phyloP scores from a whole-genome alignment of 2,329 filamentous ascomycete genomes.

The Aphanocladium album region DNA sequence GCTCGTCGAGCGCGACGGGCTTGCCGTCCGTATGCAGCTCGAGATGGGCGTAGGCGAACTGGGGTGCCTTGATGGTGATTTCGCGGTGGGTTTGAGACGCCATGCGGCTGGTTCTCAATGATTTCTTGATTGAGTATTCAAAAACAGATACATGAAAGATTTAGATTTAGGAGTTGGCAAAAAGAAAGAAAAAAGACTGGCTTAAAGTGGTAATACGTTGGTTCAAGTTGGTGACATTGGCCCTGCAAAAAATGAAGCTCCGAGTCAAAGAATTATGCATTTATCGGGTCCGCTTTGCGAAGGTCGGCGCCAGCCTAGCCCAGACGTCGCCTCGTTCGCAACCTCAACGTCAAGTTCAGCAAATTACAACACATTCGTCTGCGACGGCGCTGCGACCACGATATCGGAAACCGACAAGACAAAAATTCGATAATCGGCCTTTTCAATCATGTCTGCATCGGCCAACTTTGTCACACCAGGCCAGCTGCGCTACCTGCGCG shows the following conservation, averaged over 20 bases:
- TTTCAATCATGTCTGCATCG: constrained; percentile 34
- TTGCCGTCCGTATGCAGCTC: constrained; percentile 33
- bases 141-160: no score
- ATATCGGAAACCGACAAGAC: not conserved
- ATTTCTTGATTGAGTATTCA: no score
- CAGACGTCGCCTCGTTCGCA: not conserved
- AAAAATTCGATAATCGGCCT: no score
- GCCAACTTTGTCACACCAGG: constrained; percentile 64
- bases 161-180: not conserved
- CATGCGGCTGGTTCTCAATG: not conserved
- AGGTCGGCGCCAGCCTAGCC: not conserved
- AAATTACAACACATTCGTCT: not conserved
- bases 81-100: constrained; percentile 19
- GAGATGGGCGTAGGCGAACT: constrained; percentile 54
- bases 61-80: constrained; percentile 43
- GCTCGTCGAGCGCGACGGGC: constrained; percentile 45
- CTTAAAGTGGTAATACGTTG: not conserved
- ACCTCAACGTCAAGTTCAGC: not conserved
- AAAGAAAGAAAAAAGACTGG: not conserved
- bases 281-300: constrained; percentile 7
- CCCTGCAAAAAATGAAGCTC: not conserved
- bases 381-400: not conserved
- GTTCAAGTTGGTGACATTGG: not conserved
- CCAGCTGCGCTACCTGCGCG: constrained; percentile 82
- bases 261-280: constrained; percentile 4